phyloP scores from a whole-genome alignment of 2,329 filamentous ascomycete genomes.

The Cladobotryum mycophilum region DNA sequence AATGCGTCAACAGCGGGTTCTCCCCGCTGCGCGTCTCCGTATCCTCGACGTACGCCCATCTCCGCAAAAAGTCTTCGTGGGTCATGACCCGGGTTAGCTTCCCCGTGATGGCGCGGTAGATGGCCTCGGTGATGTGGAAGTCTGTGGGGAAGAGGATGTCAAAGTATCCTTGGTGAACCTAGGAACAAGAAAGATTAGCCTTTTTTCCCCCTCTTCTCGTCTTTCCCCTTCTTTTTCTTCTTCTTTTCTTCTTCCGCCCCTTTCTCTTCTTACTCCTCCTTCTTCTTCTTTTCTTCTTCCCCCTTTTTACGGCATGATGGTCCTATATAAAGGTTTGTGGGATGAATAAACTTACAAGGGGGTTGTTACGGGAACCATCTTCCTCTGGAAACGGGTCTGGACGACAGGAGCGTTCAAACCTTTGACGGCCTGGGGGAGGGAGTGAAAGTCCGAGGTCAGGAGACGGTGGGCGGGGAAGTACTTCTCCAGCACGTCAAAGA shows the following conservation, averaged over 20 bases:
- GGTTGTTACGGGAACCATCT: slow-evolving; percentile 87
- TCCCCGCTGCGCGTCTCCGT: slow-evolving; percentile 86
- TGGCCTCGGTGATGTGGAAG: slow-evolving; percentile 81
- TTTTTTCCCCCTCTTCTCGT: too few relatives aligned
- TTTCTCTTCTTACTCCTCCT: too few relatives aligned
- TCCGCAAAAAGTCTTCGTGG: slow-evolving; percentile 84
- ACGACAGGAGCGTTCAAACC: slow-evolving; percentile 93
- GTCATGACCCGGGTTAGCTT: slow-evolving; percentile 79
- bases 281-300: too few relatives aligned
- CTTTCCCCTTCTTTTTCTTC: too few relatives aligned
- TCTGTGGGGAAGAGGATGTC: slow-evolving; percentile 98
- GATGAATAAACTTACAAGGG: slow-evolving; percentile 60
- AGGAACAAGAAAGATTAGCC: neutral
- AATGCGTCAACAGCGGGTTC: slow-evolving; percentile 88
- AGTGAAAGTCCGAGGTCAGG: slow-evolving; percentile 84
- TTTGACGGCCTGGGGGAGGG: slow-evolving; percentile 71
- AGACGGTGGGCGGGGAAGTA: slow-evolving; percentile 89
- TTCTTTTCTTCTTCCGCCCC: too few relatives aligned
- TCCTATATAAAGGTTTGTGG: neutral
- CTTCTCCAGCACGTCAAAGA: slow-evolving; percentile 83
- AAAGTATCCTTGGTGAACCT: slow-evolving; percentile 98
- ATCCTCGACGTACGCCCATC: slow-evolving; percentile 86
- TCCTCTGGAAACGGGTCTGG: slow-evolving; percentile 83
- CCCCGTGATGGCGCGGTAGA: slow-evolving; percentile 89
- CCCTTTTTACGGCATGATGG: neutral